Evolutionary conservation across 1,284 basidiomycete genomes (phyloP).

Genomic region (Cryptococcus amylolentus): DNA sequence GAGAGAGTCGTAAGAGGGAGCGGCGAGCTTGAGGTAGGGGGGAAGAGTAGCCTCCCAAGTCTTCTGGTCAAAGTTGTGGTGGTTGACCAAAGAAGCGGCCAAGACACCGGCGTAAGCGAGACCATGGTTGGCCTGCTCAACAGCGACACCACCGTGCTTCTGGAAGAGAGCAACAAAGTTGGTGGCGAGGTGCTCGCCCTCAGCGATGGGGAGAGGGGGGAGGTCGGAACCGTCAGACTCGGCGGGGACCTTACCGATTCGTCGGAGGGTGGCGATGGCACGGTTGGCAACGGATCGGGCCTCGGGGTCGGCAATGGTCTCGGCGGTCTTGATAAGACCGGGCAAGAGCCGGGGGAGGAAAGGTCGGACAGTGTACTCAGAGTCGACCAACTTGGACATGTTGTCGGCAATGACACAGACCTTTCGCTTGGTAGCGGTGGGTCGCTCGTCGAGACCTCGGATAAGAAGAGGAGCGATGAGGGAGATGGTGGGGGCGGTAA

Average conservation of each 20-base stretch:
- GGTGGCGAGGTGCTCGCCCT: conserved; percentile 63
- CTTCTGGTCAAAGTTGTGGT: conserved; percentile 84
- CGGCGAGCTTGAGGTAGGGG: conserved; percentile 69
- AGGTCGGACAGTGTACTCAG: conserved; percentile 87
- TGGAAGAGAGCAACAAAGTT: conserved; percentile 74
- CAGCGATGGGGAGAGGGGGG: conserved; percentile 72
- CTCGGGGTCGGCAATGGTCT: conserved; percentile 89
- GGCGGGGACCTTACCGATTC: conserved; percentile 81
- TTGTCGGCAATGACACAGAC: conserved; percentile 96
- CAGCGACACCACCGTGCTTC: conserved; percentile 61
- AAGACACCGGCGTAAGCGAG: conserved; percentile 72
- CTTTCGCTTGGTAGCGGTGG: conserved; percentile 93
- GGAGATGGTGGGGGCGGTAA: conserved; percentile 97
- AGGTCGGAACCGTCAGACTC: conserved; percentile 82
- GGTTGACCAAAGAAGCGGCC: conserved; percentile 79
- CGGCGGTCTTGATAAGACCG: conserved; percentile 88
- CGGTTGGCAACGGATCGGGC: conserved; percentile 83
- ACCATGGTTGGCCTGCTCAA: conserved; percentile 59
- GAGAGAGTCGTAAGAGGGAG: conserved; percentile 63
- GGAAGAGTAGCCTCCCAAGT: conserved; percentile 78
- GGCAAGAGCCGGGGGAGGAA: conserved; percentile 95
- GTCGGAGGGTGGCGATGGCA: conserved; percentile 87
- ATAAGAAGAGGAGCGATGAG: conserved; percentile 97
- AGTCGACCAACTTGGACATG: conserved; percentile 98
- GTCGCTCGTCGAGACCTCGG: conserved; percentile 92